Evolutionary conservation across 2,329 filamentous ascomycete species (phyloP).

Genomic region (Daldinia sp.): DNA sequence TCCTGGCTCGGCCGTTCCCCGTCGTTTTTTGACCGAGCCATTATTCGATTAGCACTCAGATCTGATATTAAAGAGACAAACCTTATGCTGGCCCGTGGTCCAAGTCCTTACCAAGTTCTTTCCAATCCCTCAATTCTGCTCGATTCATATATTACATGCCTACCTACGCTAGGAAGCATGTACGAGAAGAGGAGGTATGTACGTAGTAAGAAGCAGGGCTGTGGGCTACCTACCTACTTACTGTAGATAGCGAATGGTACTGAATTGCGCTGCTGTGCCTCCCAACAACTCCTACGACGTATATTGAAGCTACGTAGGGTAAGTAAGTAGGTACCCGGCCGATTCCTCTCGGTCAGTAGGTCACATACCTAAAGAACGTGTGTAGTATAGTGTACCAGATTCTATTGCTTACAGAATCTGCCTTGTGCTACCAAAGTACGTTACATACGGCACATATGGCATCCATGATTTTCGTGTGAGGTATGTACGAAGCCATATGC

Average conservation of each 20-base stretch:
- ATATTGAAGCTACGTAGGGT: neutral
- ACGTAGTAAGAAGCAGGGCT: conserved; percentile 2
- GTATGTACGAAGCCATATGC: conserved; percentile 16
- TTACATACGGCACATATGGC: neutral
- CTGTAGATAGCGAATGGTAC: too few species aligned
- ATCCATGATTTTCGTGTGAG: neutral
- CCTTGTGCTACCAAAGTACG: neutral
- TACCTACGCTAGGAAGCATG: too few species aligned
- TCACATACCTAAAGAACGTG: conserved; percentile 4
- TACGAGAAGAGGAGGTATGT: too few species aligned
- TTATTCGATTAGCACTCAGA: conserved; percentile 36
- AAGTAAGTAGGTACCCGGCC: conserved; percentile 1
- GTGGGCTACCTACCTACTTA: too few species aligned
- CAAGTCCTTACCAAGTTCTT: conserved; percentile 1
- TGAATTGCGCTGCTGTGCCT: neutral
- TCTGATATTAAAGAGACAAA: conserved; percentile 36
- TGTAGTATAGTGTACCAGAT: conserved; percentile 1
- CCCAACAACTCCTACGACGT: neutral
- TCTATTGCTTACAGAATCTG: conserved; percentile 17
- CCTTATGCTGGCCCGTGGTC: conserved; percentile 24
- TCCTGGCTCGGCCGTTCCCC: conserved; percentile 36
- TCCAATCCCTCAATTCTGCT: neutral
- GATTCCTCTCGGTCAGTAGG: conserved; percentile 21
- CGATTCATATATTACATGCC: neutral
- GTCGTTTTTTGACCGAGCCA: conserved; percentile 34